A percentile compares a stretch with the other conserved stretches of the same genome.
Conservation (phyloP, 73 alveolate genomes). For the Paramecium biaurelia region DNA sequence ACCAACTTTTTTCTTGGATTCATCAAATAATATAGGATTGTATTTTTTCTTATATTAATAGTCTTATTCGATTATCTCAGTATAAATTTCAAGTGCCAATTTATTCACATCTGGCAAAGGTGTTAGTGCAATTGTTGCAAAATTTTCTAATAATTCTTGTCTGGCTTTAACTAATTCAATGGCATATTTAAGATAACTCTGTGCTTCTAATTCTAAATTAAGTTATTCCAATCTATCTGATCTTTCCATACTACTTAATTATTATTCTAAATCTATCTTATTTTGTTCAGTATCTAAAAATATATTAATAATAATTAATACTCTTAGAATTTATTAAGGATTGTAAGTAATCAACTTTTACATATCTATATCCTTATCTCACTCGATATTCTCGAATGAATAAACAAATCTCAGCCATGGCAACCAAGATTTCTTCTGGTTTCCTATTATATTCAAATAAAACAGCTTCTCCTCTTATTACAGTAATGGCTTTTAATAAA, state of each 20-base stretch:
- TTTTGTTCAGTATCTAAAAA: conserved; percentile 4
- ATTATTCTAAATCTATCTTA: background rate
- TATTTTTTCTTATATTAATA: conserved; percentile 41
- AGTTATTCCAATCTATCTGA: conserved; percentile 36
- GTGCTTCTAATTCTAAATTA: conserved; percentile 52
- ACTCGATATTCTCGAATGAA: conserved; percentile 42
- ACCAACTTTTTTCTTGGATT: conserved; percentile 34
- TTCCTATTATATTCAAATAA: conserved; percentile 52
- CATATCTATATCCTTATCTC: conserved; percentile 50
- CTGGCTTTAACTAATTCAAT: conserved; percentile 38
- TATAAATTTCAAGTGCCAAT: conserved; percentile 38
- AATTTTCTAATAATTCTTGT: conserved; percentile 28
- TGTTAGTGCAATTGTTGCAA: conserved; percentile 19
- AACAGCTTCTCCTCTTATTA: conserved; percentile 59
- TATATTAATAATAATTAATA: background rate
- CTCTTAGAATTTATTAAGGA: background rate
- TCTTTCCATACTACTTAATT: background rate
- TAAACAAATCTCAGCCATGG: conserved; percentile 46
- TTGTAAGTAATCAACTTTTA: background rate
- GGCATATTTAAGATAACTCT: conserved; percentile 31
- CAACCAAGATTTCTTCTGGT: conserved; percentile 44
- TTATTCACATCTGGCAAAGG: conserved; percentile 22
- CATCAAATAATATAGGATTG: conserved; percentile 44
- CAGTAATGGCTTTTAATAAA: conserved; percentile 27
- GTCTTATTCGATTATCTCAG: conserved; percentile 53